Evolutionary conservation across 2,329 filamentous ascomycete species (phyloP).

Genomic region (Emergomyces pasteurianus): DNA sequence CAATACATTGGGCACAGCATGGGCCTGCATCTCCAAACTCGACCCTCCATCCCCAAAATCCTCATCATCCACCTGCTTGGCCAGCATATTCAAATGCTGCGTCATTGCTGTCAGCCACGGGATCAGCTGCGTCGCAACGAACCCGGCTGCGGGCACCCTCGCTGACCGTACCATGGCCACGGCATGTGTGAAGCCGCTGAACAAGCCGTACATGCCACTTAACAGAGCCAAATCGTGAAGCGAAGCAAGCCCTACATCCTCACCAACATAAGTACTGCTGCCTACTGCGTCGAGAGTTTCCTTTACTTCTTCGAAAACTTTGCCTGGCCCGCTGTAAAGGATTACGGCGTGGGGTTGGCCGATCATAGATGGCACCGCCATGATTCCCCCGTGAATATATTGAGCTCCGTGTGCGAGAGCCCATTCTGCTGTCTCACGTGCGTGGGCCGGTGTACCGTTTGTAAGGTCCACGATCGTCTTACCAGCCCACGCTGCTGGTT

Average conservation of each 20-base stretch:
- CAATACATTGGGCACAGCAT: background rate
- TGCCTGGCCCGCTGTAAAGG: background rate
- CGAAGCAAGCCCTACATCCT: background rate
- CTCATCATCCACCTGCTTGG: background rate
- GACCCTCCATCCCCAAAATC: background rate
- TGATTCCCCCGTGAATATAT: conserved; percentile 5
- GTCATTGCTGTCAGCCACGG: background rate
- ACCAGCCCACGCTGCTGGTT: background rate
- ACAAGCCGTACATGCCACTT: conserved; percentile 4
- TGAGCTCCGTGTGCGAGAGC: background rate
- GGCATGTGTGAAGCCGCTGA: conserved; percentile 1
- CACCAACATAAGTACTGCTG: background rate
- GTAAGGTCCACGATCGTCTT: conserved; percentile 5
- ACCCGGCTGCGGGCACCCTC: background rate
- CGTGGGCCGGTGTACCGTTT: conserved; percentile 1
- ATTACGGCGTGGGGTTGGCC: background rate
- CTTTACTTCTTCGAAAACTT: background rate
- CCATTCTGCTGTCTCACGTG: background rate
- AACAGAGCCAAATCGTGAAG: conserved; percentile 2
- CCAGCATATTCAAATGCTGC: background rate
- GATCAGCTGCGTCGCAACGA: background rate
- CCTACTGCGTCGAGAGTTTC: background rate
- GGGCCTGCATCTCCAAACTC: conserved; percentile 1
- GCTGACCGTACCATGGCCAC: conserved; percentile 1
- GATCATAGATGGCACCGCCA: background rate